Base-by-base conservation (phyloP, 192 early-diverging fungal genomes). In the Funneliformis geosporum region DNA sequence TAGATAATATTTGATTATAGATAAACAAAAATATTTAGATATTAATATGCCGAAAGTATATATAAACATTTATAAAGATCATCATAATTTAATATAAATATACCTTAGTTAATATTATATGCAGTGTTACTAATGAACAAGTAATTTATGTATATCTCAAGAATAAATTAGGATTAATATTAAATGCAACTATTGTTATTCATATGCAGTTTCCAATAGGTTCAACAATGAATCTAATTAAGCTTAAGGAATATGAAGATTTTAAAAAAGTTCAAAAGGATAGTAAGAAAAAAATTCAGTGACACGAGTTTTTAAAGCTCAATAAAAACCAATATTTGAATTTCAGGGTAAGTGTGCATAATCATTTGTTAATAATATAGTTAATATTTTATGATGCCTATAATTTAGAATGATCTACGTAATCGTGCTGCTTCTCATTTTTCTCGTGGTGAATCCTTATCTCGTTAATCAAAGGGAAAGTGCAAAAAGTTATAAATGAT, bases 261-360 rank as follows among this genome's bases (percentile, higher is more conserved):
- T 64, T 27, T 64, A 64, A 64, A 27, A 23, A 64, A 23, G 9
- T 9, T 4, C 62, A 64, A 4, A 64, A 27, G 23, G 9, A 23
- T 27, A 64, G 4, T 64, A 64, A 64, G 2, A 64, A 64, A 25
- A 9, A 64, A 33, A 27, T 64, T 8, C 62, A 64, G 23, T 64
- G 33, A 23, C 23, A 27, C 27, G 62, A 60, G n/a, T 60, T 60
- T 12, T 60, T 60, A 60, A 64, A 64, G 4, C n/a, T 64, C 14
- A 25, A 64, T 23, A 64, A 64, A 27, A 64, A 64, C 4, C 62
- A 64, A 64, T 64, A 64, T 9, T 64, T 64, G 23, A 64, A 64
- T 64, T 64, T 64, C 27, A 64, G 62, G 62, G 23, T 27, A 64
- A 64, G 62, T 27, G 27, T 64, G 5, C 8, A 64, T 27, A 2